phyloP scores from a whole-genome alignment of 306 rosid genomes.

The Argentina anserina region DNA sequence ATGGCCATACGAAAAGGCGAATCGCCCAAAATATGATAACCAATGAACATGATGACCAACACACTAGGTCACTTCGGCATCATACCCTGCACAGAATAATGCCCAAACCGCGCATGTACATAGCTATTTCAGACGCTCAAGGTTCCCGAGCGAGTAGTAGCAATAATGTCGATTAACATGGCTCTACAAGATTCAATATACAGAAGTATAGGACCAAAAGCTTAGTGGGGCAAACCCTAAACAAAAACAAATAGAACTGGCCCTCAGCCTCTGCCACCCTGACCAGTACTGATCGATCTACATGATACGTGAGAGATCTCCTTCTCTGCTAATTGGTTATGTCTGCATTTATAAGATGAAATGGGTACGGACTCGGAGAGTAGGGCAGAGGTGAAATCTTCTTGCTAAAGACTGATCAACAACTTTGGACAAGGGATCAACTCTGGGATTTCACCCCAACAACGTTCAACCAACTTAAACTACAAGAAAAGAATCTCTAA shows the following conservation, averaged over 20 bases:
- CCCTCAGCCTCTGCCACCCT: constrained; percentile 1
- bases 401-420: neutral
- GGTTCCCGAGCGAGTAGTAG: neutral
- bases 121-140: neutral
- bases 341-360: neutral
- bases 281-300: neutral
- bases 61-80: neutral
- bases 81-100: neutral
- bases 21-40: no score
- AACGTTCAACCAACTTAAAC: neutral
- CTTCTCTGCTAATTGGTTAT: neutral
- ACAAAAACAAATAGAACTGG: constrained; percentile 5
- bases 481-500: neutral
- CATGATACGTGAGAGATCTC: neutral
- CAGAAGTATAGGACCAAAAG: neutral
- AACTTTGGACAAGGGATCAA: neutral
- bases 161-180: constrained; percentile 14
- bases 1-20: no score
- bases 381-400: neutral
- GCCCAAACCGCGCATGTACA: neutral
- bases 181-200: neutral
- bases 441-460: neutral
- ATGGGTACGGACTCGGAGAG: neutral
- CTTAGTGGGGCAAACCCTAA: constrained; percentile 1
- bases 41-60: neutral